phyloP scores from a whole-genome alignment of 352 stramenopile genomes.

The Pythium phragmitis region DNA sequence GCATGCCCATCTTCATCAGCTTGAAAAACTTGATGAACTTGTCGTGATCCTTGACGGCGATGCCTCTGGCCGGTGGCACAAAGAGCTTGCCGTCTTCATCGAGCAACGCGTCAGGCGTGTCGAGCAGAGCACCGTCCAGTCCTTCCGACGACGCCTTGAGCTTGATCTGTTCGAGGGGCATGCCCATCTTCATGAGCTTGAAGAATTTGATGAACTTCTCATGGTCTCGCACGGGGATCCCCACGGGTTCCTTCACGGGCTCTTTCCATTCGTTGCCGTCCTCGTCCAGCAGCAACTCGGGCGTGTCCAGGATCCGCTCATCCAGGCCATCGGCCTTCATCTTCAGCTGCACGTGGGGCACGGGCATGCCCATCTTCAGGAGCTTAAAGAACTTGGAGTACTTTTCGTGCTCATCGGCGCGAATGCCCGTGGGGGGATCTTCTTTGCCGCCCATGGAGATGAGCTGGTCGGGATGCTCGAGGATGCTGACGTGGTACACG shows the following conservation, averaged over 20 bases:
- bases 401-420: slow-evolving; percentile 65
- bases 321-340: slow-evolving; percentile 93
- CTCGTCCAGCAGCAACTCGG: slow-evolving; percentile 60
- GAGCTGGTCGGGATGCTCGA: slow-evolving; percentile 72
- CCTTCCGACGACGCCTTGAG: slow-evolving; percentile 78
- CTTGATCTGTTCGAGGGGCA: slow-evolving; percentile 88
- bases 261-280: slow-evolving; percentile 61
- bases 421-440: slow-evolving; percentile 42
- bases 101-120: slow-evolving; percentile 52
- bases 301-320: slow-evolving; percentile 76
- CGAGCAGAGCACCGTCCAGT: slow-evolving; percentile 49
- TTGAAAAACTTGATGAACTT: slow-evolving; percentile 82
- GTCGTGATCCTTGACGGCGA: slow-evolving; percentile 61
- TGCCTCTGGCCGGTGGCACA: slow-evolving; percentile 32
- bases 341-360: slow-evolving; percentile 91
- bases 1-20: slow-evolving; percentile 83
- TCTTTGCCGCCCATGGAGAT: slow-evolving; percentile 86
- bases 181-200: slow-evolving; percentile 91
- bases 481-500: slow-evolving; percentile 52
- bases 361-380: slow-evolving; percentile 93
- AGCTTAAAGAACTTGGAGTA: slow-evolving; percentile 95
- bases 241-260: slow-evolving; percentile 14
- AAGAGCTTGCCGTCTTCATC: slow-evolving; percentile 51
- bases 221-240: slow-evolving; percentile 82
- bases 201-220: slow-evolving; percentile 94